phyloP scores from a whole-genome alignment of 495 filamentous ascomycete genomes.

The Trypethelium eluteriae region DNA sequence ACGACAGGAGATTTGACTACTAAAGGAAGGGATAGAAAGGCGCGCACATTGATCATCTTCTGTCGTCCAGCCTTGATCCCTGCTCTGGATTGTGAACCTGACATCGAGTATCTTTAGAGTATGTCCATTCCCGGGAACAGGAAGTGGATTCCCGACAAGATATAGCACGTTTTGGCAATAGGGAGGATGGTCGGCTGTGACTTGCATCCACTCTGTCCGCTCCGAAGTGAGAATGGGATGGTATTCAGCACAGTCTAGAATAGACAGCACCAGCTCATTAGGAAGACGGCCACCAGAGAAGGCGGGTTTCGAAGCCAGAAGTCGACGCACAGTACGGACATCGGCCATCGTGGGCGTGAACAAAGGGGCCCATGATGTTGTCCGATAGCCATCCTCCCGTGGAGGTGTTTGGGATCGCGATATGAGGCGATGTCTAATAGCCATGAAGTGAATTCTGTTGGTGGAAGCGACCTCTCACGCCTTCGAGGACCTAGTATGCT shows the following conservation, averaged over 20 bases:
- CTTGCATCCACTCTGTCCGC: neutral
- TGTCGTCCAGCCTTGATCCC: conserved; percentile 1
- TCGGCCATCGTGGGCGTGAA: neutral
- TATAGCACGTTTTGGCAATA: conserved; percentile 4
- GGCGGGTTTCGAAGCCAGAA: neutral
- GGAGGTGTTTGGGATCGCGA: too few relatives aligned
- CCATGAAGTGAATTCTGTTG: too few relatives aligned
- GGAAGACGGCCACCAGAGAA: neutral
- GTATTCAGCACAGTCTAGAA: neutral
- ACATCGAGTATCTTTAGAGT: neutral
- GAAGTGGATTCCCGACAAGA: neutral
- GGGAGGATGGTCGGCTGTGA: neutral
- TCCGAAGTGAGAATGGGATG: conserved; percentile 2
- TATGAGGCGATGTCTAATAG: too few relatives aligned
- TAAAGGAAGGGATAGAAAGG: neutral
- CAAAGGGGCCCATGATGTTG: neutral
- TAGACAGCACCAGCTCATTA: neutral
- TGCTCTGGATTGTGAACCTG: neutral
- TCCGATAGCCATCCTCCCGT: neutral
- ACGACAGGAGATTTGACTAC: neutral
- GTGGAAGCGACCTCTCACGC: too few relatives aligned
- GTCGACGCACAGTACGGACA: neutral
- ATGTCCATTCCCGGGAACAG: neutral
- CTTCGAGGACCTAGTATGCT: too few relatives aligned
- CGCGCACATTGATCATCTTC: neutral